A percentile compares a stretch with the other conserved stretches of the same genome.
Conservation (phyloP, 2,329 filamentous ascomycete species). For the Ophiocordyceps camponoti-leonardi region DNA sequence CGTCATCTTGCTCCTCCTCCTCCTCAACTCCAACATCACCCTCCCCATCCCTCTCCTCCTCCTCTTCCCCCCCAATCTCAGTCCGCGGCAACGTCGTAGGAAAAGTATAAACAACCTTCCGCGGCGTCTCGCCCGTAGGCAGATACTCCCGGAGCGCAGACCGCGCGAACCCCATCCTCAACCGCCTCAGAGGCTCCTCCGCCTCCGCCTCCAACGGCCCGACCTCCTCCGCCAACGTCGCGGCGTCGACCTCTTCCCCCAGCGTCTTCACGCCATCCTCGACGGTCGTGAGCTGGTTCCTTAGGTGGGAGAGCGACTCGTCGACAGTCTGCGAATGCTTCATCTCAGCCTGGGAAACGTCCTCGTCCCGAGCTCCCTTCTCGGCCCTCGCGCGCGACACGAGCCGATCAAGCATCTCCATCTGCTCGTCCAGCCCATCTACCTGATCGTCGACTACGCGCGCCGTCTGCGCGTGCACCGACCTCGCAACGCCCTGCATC, state of each 20-base stretch:
- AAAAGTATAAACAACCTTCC: conserved; percentile 67
- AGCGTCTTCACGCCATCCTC: conserved; percentile 51
- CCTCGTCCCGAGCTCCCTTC: conserved; percentile 60
- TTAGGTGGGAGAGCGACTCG: conserved; percentile 54
- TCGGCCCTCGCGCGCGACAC: conserved; percentile 66
- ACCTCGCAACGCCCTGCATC: conserved; percentile 68
- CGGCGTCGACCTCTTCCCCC: conserved; percentile 47
- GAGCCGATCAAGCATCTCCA: conserved; percentile 80
- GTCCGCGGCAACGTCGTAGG: conserved; percentile 67
- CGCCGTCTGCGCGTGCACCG: conserved; percentile 80
- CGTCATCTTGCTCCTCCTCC: neutral
- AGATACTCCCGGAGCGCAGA: conserved; percentile 62
- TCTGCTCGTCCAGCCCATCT: conserved; percentile 70
- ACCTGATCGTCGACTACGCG: conserved; percentile 83
- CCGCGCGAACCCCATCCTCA: conserved; percentile 50
- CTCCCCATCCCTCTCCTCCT: neutral
- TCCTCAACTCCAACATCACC: conserved; percentile 1
- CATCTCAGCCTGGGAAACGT: conserved; percentile 49
- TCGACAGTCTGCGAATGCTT: conserved; percentile 51
- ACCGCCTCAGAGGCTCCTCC: conserved; percentile 50
- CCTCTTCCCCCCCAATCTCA: conserved; percentile 19
- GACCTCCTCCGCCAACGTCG: conserved; percentile 45
- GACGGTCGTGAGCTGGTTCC: conserved; percentile 50
- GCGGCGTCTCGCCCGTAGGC: conserved; percentile 72
- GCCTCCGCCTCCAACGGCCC: conserved; percentile 42